These are phyloP conservation scores for Calonectria pseudoturangicola DNA, from an alignment of 2,329 filamentous ascomycete genomes.

Conservation along the genomic window DNA sequence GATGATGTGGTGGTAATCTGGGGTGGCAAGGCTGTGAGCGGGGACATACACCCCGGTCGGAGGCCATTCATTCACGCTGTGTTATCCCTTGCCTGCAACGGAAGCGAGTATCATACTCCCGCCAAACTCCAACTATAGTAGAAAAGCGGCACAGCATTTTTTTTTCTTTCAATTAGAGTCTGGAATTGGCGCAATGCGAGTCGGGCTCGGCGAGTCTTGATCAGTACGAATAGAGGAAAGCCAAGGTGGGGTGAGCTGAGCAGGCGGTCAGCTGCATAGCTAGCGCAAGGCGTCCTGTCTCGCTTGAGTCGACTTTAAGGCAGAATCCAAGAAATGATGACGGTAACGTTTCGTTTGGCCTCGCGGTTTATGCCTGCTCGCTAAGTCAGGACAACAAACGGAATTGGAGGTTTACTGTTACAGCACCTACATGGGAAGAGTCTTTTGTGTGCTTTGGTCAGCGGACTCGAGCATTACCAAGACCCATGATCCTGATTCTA, in stretches of 20 bases:
- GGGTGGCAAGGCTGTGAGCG: neutral
- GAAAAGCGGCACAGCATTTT: neutral
- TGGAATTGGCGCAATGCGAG: too few relatives aligned
- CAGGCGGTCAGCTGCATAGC: neutral
- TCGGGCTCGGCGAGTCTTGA: too few relatives aligned
- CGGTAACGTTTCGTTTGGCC: neutral
- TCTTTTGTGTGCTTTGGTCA: neutral
- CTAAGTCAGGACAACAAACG: neutral
- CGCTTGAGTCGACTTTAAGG: neutral
- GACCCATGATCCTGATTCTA: neutral
- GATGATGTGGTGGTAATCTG: neutral
- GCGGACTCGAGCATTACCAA: neutral
- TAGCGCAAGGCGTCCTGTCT: constrained; percentile 5
- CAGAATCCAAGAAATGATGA: neutral
- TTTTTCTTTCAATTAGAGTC: too few relatives aligned
- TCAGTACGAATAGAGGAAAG: neutral
- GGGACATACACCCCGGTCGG: neutral
- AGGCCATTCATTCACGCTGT: neutral
- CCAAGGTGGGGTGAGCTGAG: neutral
- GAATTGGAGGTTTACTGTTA: neutral
- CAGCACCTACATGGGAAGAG: neutral
- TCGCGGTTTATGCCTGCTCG: neutral
- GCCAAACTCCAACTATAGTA: neutral
- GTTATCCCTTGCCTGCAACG: neutral
- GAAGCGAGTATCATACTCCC: neutral